Evolutionary conservation across 805 yeast species (phyloP).

Genomic region (Sugiyamaella valdiviana): DNA sequence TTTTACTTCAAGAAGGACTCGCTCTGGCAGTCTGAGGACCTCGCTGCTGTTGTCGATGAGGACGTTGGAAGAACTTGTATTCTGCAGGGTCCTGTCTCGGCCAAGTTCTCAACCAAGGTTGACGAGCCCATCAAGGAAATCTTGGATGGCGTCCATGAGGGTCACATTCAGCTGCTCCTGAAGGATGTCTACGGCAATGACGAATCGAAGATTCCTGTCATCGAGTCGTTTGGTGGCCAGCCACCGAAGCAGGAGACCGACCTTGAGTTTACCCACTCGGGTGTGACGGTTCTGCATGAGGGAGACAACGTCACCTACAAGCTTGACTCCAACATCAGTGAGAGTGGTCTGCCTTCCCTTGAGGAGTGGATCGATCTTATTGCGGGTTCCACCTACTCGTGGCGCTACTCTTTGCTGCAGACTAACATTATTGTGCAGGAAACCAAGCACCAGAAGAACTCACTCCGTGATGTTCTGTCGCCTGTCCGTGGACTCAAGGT

Average conservation of each 20-base stretch:
- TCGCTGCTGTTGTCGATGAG: constrained; percentile 90
- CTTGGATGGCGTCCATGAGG: constrained; percentile 81
- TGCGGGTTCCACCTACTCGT: constrained; percentile 71
- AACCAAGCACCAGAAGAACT: constrained; percentile 67
- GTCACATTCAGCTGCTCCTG: constrained; percentile 68
- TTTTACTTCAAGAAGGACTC: constrained; percentile 98
- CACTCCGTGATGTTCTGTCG: constrained; percentile 70
- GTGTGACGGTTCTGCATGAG: constrained; percentile 22
- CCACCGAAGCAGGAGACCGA: constrained; percentile 35
- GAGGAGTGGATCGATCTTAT: constrained; percentile 70
- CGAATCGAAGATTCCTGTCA: constrained; percentile 67
- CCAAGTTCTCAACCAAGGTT: constrained; percentile 77
- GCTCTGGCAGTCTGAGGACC: constrained; percentile 96
- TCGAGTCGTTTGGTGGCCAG: constrained; percentile 81
- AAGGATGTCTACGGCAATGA: constrained; percentile 67
- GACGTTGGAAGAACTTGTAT: constrained; percentile 99
- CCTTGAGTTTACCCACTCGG: constrained; percentile 20
- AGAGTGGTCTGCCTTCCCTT: constrained; percentile 33
- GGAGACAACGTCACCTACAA: constrained; percentile 33
- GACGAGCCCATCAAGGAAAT: constrained; percentile 92
- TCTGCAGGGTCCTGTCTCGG: constrained; percentile 97
- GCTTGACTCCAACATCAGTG: constrained; percentile 32
- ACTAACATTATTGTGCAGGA: constrained; percentile 82
- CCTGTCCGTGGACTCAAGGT: constrained; percentile 63
- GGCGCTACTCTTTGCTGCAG: constrained; percentile 89